Conservation (phyloP, 2,329 filamentous ascomycete genomes). For the Dactylellina drechsleri region DNA sequence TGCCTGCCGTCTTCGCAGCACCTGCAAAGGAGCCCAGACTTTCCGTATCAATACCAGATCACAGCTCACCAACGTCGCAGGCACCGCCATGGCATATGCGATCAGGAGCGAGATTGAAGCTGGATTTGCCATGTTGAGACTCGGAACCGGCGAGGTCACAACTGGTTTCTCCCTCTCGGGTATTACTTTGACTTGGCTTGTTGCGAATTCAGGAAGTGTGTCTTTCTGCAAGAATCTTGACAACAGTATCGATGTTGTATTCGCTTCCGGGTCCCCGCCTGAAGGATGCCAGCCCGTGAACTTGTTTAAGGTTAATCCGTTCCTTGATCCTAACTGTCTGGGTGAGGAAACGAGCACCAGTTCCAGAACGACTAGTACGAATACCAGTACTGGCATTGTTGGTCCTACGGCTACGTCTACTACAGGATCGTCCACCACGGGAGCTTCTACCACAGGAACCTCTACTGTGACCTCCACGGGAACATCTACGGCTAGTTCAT, state of each 20-base stretch:
- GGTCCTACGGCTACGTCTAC: too few species aligned
- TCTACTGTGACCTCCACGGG: too few species aligned
- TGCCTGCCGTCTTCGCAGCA: constrained; percentile 18
- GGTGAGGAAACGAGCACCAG: constrained; percentile 19
- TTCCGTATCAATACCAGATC: constrained; percentile 29
- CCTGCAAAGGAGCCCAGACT: constrained; percentile 22
- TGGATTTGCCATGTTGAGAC: constrained; percentile 34
- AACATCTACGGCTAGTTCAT: too few species aligned
- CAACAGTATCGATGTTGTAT: constrained; percentile 34
- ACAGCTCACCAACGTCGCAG: constrained; percentile 18
- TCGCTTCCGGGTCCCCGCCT: constrained; percentile 10
- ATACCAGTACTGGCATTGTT: too few species aligned
- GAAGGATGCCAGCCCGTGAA: constrained; percentile 13
- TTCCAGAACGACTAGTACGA: constrained; percentile 6
- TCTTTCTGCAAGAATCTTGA: constrained; percentile 32
- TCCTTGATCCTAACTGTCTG: constrained; percentile 13
- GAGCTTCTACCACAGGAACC: too few species aligned
- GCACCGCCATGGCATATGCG: constrained; percentile 20
- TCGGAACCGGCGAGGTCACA: constrained; percentile 41
- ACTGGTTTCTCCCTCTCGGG: constrained; percentile 24
- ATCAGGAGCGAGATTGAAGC: constrained; percentile 25
- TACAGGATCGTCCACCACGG: too few species aligned
- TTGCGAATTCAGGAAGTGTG: not conserved
- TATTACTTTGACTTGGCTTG: constrained; percentile 18
- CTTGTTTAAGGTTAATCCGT: constrained; percentile 29